Evolutionary conservation across 2,329 filamentous ascomycete species (phyloP), one percentile per base, ranked within the genome.

Genomic region (Cladosporium sp.): DNA sequence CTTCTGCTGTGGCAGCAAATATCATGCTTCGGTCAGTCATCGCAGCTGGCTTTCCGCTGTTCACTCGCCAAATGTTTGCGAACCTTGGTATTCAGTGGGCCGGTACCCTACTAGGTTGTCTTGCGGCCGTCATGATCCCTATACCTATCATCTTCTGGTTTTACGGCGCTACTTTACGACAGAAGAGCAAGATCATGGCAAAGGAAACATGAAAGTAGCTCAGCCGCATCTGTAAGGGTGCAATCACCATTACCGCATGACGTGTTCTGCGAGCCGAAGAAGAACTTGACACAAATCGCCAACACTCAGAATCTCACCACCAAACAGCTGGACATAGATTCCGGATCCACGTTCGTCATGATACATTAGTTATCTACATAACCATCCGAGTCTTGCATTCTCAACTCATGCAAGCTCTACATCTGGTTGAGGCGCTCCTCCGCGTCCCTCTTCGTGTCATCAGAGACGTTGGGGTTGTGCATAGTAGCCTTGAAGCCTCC

Each of bases 401-500:
- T 32, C 28, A 32, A 32, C 28, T 9, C 28, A 32, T 32, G 28
- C 28, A 32, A 32, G 28, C 28, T 32, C 28, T 32, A 5, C 73
- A 78, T 75, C 40, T 75, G 62, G 40, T 80, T 68, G 15, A 83
- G 74, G 39, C 78, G 74, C 66, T 82, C 75, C 73, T 81, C 73
- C n/a, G 79, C 81, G 6, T 73, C 75, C 66, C 81, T 62, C 74
- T 84, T 84, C 3, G 80, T 80, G 69, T 83, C 80, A 0, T 81
- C 76, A 0, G 80, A 81, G 4, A 79, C 77, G 3, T 80, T 79
- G n/a, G 80, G 80, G 66, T 84, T 84, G 52, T 80, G 81, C 32
- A 82, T 59, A 15, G 81, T 78, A 6, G 65, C 74, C 54, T 73
- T 69, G 22, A 42, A 24, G 24, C 50, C 50, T 67, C 63, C 19